phyloP scores from a whole-genome alignment of 73 alveolate species.

The Chromera velia region DNA sequence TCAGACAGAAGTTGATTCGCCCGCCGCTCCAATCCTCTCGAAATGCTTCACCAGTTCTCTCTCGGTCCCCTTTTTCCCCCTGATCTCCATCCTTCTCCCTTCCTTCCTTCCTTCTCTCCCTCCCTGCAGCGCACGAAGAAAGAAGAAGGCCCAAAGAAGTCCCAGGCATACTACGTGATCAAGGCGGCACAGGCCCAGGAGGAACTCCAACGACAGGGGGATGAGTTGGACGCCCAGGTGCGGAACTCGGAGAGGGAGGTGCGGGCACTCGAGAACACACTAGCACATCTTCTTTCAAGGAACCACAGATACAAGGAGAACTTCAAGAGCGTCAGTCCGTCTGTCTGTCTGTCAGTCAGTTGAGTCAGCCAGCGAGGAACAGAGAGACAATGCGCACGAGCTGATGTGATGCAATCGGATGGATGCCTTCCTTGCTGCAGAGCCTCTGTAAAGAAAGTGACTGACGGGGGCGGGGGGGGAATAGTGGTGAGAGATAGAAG shows the following conservation, averaged over 20 bases:
- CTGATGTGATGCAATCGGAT: background rate
- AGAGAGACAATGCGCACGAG: background rate
- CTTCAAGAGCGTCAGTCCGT: background rate
- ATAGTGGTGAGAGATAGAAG: background rate
- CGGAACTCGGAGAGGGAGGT: slow-evolving; percentile 82
- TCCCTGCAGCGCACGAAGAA: slow-evolving; percentile 29
- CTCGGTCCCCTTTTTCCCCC: background rate
- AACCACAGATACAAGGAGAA: slow-evolving; percentile 34
- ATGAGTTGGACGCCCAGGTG: slow-evolving; percentile 86
- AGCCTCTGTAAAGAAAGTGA: background rate
- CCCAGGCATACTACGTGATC: slow-evolving; percentile 91
- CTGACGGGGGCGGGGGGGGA: background rate
- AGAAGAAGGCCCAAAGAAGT: slow-evolving; percentile 81
- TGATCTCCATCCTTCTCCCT: background rate
- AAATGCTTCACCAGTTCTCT: too few relatives aligned
- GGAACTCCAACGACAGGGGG: slow-evolving; percentile 85
- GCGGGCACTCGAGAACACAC: slow-evolving; percentile 75
- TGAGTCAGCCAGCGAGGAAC: background rate
- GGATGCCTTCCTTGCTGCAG: background rate
- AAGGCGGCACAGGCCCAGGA: slow-evolving; percentile 91
- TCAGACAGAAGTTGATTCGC: background rate
- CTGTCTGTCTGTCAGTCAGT: background rate
- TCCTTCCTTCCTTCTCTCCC: background rate
- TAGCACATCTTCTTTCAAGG: slow-evolving; percentile 50
- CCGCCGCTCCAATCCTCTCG: background rate